Conservation (phyloP, 2,329 filamentous ascomycete species). For the Botryotinia convoluta region DNA sequence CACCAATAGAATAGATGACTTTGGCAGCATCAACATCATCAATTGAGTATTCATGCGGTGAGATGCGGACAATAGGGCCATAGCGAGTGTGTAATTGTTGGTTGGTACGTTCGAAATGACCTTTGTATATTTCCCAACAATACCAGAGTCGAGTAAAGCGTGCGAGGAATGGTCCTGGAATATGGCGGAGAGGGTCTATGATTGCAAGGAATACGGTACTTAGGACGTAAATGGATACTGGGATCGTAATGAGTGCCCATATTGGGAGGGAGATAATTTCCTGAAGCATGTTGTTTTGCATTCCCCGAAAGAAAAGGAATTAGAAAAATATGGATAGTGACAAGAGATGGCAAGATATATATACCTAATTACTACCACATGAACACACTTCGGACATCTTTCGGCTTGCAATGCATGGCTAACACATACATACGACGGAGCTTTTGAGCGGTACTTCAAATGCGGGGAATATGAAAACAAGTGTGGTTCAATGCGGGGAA, state of each 20-base stretch:
- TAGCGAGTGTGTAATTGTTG: constrained; percentile 44
- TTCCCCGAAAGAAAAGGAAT: neutral
- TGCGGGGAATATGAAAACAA: neutral
- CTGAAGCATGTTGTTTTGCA: constrained; percentile 6
- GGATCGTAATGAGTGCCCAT: neutral
- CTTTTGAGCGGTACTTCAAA: neutral
- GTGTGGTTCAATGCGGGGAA: neutral
- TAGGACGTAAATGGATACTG: constrained; percentile 11
- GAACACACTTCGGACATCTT: neutral
- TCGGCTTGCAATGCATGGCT: neutral
- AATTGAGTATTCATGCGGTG: constrained; percentile 49
- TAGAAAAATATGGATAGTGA: neutral
- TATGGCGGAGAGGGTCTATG: constrained; percentile 37
- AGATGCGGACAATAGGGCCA: constrained; percentile 50
- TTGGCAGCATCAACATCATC: constrained; percentile 43
- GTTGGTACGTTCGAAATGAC: constrained; percentile 23
- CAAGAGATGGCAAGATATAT: neutral
- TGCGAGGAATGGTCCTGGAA: constrained; percentile 48
- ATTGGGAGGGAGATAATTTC: neutral
- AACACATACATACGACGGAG: neutral
- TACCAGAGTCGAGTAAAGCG: constrained; percentile 46
- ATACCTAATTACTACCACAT: neutral
- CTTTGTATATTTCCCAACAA: constrained; percentile 39
- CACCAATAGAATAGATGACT: constrained; percentile 44
- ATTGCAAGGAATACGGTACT: neutral